These are phyloP conservation scores for Solanum dulcamara DNA, from an alignment of 257 asterid species.

Conservation along the genomic window DNA sequence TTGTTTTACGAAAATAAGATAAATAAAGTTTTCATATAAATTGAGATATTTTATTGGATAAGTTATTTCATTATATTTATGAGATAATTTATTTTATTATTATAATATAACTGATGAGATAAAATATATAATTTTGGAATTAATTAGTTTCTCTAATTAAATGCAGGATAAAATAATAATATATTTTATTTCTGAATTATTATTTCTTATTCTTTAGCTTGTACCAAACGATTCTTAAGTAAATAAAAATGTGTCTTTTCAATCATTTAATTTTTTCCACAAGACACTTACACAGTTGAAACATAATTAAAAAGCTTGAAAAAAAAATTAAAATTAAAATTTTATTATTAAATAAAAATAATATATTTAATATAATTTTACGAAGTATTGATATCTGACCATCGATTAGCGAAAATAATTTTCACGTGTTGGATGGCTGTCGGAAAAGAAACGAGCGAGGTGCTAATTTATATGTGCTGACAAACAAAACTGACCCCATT, in stretches of 20 bases:
- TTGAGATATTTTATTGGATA: too few species aligned
- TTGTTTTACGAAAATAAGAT: too few species aligned
- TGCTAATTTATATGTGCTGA: not conserved
- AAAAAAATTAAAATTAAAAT: fast-evolving
- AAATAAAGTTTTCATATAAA: too few species aligned
- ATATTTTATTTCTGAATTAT: too few species aligned
- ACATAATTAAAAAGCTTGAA: not conserved
- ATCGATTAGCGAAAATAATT: not conserved
- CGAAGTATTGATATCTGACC: not conserved
- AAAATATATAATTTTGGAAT: too few species aligned
- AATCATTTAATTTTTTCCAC: not conserved
- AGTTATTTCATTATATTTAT: too few species aligned
- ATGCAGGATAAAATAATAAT: too few species aligned
- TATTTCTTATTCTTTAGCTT: too few species aligned
- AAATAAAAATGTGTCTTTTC: not conserved
- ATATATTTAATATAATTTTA: not conserved
- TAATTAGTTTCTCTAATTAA: too few species aligned
- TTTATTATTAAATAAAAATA: not conserved
- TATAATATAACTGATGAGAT: too few species aligned
- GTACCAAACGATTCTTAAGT: not conserved
- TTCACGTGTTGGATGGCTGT: not conserved
- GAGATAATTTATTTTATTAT: too few species aligned
- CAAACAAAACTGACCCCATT: not conserved
- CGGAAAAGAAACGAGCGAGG: not conserved
- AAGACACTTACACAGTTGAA: not conserved